phyloP scores from a whole-genome alignment of 768 basidiomycete genomes.

The Trametes cubensis region DNA sequence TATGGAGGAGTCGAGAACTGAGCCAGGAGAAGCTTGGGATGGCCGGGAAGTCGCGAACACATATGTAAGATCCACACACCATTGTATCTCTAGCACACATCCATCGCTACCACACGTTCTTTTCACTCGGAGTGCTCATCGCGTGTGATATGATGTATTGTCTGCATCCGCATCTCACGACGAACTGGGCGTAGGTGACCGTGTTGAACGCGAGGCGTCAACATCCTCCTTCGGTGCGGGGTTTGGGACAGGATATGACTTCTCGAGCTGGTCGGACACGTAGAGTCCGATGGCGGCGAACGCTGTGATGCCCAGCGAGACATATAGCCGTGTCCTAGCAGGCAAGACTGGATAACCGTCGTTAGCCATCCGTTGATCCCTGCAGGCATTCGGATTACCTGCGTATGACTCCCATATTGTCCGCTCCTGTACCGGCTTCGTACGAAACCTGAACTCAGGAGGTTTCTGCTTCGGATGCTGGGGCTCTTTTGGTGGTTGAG shows the following conservation, averaged over 20 bases:
- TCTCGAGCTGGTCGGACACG: slow-evolving; percentile 37
- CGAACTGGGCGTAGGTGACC: neutral
- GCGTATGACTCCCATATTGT: slow-evolving; percentile 33
- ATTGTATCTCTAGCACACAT: slow-evolving; percentile 15
- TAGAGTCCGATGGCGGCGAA: slow-evolving; percentile 35
- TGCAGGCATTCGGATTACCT: slow-evolving; percentile 18
- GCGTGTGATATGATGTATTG: neutral
- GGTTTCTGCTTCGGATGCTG: neutral
- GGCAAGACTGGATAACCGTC: slow-evolving; percentile 31
- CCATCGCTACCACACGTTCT: slow-evolving; percentile 15
- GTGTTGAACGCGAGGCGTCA: neutral
- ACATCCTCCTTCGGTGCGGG: slow-evolving; percentile 23
- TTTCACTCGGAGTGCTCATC: neutral
- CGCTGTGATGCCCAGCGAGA: slow-evolving; percentile 37
- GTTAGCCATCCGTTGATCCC: neutral
- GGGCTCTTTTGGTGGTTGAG: slow-evolving; percentile 16
- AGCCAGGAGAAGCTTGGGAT: neutral
- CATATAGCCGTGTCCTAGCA: slow-evolving; percentile 35
- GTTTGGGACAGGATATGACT: slow-evolving; percentile 27
- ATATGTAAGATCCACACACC: slow-evolving; percentile 15
- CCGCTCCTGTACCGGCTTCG: slow-evolving; percentile 27
- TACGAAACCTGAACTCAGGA: slow-evolving; percentile 26
- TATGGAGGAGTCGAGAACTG: slow-evolving; percentile 22
- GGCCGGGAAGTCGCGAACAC: neutral
- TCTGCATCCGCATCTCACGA: neutral